A percentile compares a stretch with the other conserved stretches of the same genome.
These are phyloP conservation scores for Aspergillus ochraceoroseus DNA, from an alignment of 2,329 filamentous ascomycete species.

Conservation along the genomic window DNA sequence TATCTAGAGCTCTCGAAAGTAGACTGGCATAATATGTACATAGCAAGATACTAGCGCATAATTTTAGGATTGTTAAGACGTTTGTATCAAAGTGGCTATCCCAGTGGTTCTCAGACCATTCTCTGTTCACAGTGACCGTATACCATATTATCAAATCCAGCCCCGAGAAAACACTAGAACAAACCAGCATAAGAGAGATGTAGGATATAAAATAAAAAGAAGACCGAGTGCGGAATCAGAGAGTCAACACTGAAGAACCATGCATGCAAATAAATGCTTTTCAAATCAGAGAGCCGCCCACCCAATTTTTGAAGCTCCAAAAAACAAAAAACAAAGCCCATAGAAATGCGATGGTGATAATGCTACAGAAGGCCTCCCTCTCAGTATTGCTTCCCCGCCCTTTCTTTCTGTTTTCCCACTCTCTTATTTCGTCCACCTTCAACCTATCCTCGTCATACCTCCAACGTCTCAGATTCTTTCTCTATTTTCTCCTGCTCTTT, in stretches of 20 bases:
- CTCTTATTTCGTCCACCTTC: constrained; percentile 8
- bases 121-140: background rate
- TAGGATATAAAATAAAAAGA: constrained; percentile 3
- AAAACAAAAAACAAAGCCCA: constrained; percentile 11
- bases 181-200: constrained; percentile 1
- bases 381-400: background rate
- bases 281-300: constrained; percentile 28
- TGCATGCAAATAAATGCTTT: constrained; percentile 14
- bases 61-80: constrained; percentile 3
- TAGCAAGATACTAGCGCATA: constrained; percentile 1
- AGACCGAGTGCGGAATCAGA: constrained; percentile 11
- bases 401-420: background rate
- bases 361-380: constrained; percentile 19
- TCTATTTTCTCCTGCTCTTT: constrained; percentile 14
- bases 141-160: constrained; percentile 1
- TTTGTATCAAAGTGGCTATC: background rate
- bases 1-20: background rate
- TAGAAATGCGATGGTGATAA: constrained; percentile 17
- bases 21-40: constrained; percentile 10
- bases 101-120: background rate
- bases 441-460: constrained; percentile 16
- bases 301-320: constrained; percentile 18
- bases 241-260: constrained; percentile 12
- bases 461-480: constrained; percentile 14
- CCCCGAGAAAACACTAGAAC: background rate